phyloP scores from a whole-genome alignment of 441 rosid species.

The Pelargonium citronellum region DNA sequence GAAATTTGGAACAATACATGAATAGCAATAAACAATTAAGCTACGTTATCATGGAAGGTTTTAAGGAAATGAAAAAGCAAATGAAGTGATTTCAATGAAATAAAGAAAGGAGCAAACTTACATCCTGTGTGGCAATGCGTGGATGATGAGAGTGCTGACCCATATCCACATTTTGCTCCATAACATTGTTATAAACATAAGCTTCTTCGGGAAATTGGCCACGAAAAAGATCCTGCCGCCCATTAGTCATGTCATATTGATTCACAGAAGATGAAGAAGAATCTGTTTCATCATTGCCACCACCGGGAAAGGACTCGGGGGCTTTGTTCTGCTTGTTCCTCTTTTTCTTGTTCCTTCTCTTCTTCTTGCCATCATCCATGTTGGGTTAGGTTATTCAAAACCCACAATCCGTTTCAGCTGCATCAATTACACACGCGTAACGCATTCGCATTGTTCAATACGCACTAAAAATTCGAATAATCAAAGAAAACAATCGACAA shows the following conservation, averaged over 20 bases:
- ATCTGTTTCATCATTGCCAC: background rate
- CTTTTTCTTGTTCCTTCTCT: constrained; percentile 2
- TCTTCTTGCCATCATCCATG: background rate
- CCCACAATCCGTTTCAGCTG: background rate
- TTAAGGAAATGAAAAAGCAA: background rate
- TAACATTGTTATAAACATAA: background rate
- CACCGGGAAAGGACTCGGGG: background rate
- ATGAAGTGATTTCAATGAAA: background rate
- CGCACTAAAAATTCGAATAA: background rate
- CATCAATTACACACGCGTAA: background rate
- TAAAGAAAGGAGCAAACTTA: background rate
- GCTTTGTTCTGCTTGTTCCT: constrained; percentile 1
- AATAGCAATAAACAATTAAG: background rate
- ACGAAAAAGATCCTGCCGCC: background rate
- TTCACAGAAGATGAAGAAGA: background rate
- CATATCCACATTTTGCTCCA: background rate
- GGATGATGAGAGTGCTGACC: background rate
- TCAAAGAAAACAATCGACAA: background rate
- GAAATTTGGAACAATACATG: background rate
- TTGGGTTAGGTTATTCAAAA: background rate
- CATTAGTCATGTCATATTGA: background rate
- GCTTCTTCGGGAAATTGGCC: background rate
- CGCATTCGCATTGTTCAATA: background rate
- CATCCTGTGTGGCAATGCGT: background rate
- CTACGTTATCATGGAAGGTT: background rate